phyloP scores from a whole-genome alignment of 2,329 filamentous ascomycete species.

The Aspergillus ochraceus region DNA sequence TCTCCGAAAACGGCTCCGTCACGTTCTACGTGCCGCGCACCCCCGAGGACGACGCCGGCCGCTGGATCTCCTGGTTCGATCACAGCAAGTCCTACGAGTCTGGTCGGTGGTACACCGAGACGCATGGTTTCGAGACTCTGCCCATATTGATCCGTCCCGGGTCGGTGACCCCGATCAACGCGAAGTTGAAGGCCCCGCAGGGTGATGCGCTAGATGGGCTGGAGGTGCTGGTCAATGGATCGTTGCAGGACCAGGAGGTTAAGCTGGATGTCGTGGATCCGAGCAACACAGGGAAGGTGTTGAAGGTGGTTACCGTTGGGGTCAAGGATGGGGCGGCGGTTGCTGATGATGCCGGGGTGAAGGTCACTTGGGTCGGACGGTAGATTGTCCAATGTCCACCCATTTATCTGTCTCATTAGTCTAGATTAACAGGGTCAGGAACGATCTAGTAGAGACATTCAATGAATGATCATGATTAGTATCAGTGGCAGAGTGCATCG shows the following conservation, averaged over 20 bases:
- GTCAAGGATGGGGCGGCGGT: slow-evolving; percentile 12
- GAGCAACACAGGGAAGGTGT: slow-evolving; percentile 23
- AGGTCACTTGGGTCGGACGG: slow-evolving; percentile 21
- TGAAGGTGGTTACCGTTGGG: slow-evolving; percentile 24
- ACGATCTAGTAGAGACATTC: not conserved
- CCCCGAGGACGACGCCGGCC: slow-evolving; percentile 52
- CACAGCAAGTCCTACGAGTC: slow-evolving; percentile 40
- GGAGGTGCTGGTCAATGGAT: slow-evolving; percentile 33
- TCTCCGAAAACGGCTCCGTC: slow-evolving; percentile 61
- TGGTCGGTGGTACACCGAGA: slow-evolving; percentile 60
- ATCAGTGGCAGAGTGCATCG: not conserved
- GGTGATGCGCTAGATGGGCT: slow-evolving; percentile 30
- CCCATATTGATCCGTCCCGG: slow-evolving; percentile 59
- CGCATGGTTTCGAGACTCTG: slow-evolving; percentile 58
- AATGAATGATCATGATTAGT: not conserved
- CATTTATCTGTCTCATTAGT: not conserved
- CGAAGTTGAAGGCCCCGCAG: slow-evolving; percentile 25
- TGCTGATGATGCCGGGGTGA: slow-evolving; percentile 23
- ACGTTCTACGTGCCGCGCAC: slow-evolving; percentile 62
- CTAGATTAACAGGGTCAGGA: too few relatives aligned
- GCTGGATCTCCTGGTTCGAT: slow-evolving; percentile 50
- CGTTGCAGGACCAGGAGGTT: slow-evolving; percentile 13
- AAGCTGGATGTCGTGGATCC: slow-evolving; percentile 29
- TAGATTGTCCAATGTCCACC: not conserved
- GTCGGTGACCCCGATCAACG: slow-evolving; percentile 30